A percentile compares a stretch with the other conserved stretches of the same genome.
phyloP scores from a whole-genome alignment of 352 stramenopile species.

The Blastocystis sp. region DNA sequence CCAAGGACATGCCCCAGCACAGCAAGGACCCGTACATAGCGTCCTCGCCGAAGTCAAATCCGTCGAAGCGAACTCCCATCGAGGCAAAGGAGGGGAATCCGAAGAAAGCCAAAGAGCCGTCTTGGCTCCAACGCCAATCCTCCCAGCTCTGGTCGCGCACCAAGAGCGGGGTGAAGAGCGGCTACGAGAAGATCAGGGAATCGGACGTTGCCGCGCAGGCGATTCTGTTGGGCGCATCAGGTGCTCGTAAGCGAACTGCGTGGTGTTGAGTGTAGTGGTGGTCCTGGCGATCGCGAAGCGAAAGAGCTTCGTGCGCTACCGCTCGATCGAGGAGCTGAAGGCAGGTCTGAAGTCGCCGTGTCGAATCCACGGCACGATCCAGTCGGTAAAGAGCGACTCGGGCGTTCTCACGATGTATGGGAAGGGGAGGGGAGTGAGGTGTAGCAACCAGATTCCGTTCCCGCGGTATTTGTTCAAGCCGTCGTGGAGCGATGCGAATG shows the following conservation, averaged over 20 bases:
- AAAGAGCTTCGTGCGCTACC: constrained; percentile 32
- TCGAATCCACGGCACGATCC: neutral
- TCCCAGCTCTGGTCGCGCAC: neutral
- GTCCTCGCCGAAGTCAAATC: neutral
- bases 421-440: neutral
- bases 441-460: constrained; percentile 51
- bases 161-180: neutral
- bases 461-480: constrained; percentile 1
- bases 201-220: constrained; percentile 8
- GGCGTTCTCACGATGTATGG: neutral
- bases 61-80: neutral
- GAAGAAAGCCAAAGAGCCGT: neutral
- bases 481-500: neutral
- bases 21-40: constrained; percentile 32
- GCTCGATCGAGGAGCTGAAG: constrained; percentile 3
- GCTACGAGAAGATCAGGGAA: neutral
- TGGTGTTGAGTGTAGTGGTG: neutral
- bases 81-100: neutral
- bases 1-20: constrained; percentile 32
- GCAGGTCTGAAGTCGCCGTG: constrained; percentile 2
- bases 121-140: neutral
- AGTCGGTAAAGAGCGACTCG: neutral
- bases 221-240: neutral
- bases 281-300: constrained; percentile 13
- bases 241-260: neutral